phyloP scores from a whole-genome alignment of 805 yeast genomes.

The Kluyveromyces dobzhanskii region DNA sequence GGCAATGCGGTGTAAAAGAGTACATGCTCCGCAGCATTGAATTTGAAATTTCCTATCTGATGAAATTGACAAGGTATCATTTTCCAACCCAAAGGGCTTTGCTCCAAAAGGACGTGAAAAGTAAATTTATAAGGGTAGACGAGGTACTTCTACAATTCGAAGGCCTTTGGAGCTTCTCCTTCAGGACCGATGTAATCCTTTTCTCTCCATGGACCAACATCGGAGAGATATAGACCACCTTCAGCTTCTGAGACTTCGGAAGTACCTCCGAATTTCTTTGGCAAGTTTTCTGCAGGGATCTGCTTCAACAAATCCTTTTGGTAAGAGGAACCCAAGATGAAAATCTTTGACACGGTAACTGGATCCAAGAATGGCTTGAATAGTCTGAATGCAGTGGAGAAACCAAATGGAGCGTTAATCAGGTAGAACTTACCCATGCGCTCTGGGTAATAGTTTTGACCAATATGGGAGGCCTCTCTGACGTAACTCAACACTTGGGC shows the following conservation, averaged over 20 bases:
- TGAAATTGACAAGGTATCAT: no score
- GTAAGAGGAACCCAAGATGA: constrained; percentile 74
- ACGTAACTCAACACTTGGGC: constrained; percentile 82
- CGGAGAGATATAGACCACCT: constrained; percentile 80
- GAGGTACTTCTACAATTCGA: constrained; percentile 11
- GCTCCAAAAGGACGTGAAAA: no score
- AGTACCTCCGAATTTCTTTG: constrained; percentile 81
- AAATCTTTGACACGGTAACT: constrained; percentile 91
- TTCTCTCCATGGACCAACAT: constrained; percentile 97
- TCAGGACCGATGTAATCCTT: constrained; percentile 84
- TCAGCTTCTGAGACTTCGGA: constrained; percentile 57
- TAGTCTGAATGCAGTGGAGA: constrained; percentile 83
- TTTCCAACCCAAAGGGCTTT: no score
- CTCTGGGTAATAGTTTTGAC: constrained; percentile 97
- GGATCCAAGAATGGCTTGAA: constrained; percentile 96
- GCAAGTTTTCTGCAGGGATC: constrained; percentile 89
- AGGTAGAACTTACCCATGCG: constrained; percentile 97
- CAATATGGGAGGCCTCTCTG: constrained; percentile 85
- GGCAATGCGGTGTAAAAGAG: no score
- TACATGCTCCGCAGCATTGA: no score
- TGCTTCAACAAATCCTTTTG: constrained; percentile 79
- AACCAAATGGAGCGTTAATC: constrained; percentile 96
- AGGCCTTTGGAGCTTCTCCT: constrained; percentile 78
- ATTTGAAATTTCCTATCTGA: no score
- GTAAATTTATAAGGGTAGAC: no score